Base-by-base conservation (phyloP, 768 basidiomycete species). In the Pleurotus platypus region DNA sequence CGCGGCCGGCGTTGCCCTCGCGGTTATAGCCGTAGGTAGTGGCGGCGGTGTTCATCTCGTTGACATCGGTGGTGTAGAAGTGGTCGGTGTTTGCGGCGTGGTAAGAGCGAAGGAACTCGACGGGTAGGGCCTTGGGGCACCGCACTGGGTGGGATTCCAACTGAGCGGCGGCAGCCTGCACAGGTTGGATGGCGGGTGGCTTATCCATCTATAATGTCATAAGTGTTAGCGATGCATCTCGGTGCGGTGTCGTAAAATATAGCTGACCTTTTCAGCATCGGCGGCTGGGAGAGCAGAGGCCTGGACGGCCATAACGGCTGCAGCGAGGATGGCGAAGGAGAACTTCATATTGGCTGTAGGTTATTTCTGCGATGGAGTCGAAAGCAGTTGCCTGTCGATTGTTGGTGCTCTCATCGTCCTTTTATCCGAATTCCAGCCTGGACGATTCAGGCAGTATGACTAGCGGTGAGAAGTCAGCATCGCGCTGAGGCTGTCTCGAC, bases 11-110 rank as follows among this genome's bases (percentile, higher is more conserved):
- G 16, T 46, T 56, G 22, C 55, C 55, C 16, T 56, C 55, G 15
- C 16, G 30, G 13, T 3, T 20, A 9, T 56, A 56, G 22, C 51
- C 51, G 24, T 39, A 22, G 37, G 35, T 40, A 16, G 55, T 46
- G 40, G 27, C 20, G 40, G 55, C 55, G 43, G 8, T 46, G 43
- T 35, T 24, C 30, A 56, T 15, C 46, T 56, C 55, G 26, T 27
- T 47, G 43, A 37, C 55, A 3, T 56, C 30, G 43, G 55, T 56
- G 55, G 55, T 56, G 42, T 56, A 56, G 55, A 56, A 56, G 46
- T 56, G 55, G n/a, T 56, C 55, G 18, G 55, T 16, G 46, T 16
- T 30, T 5, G 35, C 27, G 30, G 3, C n/a, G 55, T 46, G 45
- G 11, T 12, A 56, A 15, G 55, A 26, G 12, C 55, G 42, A 8